Conservation (phyloP, 2,329 filamentous ascomycete species). For the Ascochyta viciae-villosae region DNA sequence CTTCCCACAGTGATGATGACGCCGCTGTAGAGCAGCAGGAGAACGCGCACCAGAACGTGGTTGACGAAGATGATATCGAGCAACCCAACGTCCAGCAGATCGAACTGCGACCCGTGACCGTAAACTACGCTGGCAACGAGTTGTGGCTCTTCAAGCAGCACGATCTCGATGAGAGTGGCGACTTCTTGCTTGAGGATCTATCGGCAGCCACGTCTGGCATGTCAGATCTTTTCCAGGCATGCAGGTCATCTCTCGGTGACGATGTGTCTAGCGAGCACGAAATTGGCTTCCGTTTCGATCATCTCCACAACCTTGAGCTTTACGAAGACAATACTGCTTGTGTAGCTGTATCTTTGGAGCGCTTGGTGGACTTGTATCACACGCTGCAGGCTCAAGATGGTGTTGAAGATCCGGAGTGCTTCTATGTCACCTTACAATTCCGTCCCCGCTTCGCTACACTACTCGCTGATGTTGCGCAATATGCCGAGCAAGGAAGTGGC, state of each 20-base stretch:
- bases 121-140: conserved; percentile 41
- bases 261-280: conserved; percentile 61
- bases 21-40: conserved; percentile 1
- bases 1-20: conserved; percentile 10
- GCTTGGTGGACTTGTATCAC: conserved; percentile 67
- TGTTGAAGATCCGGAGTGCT: conserved; percentile 58
- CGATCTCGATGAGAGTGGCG: conserved; percentile 38
- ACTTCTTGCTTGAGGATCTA: conserved; percentile 39
- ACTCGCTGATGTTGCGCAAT: conserved; percentile 59
- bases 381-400: conserved; percentile 67
- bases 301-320: conserved; percentile 49
- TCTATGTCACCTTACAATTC: conserved; percentile 65
- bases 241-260: conserved; percentile 62
- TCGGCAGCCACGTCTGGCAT: conserved; percentile 47
- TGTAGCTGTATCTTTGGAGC: conserved; percentile 44
- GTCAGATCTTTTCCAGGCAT: conserved; percentile 62
- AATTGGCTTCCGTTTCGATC: conserved; percentile 53
- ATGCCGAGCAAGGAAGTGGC: conserved; percentile 64
- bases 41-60: conserved; percentile 18
- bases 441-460: conserved; percentile 62
- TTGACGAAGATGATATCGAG: conserved; percentile 20
- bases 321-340: conserved; percentile 44
- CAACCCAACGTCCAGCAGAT: conserved; percentile 19
- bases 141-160: conserved; percentile 42
- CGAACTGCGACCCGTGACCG: conserved; percentile 31